Conservation (phyloP, 495 filamentous ascomycete genomes). For the Sporormia fimetaria region DNA sequence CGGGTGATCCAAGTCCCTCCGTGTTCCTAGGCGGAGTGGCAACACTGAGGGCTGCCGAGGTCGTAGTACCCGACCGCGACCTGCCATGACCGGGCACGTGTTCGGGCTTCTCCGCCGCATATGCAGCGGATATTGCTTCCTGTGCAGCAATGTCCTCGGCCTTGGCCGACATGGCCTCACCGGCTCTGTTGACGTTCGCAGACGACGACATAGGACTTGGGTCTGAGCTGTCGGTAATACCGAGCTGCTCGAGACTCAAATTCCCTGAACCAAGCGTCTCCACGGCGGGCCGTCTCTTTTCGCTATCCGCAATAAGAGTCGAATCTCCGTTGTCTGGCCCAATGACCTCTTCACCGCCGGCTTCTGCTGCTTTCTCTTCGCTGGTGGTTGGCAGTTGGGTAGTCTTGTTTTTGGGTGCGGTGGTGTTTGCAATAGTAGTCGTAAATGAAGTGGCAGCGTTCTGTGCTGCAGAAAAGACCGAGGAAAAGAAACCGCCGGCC, state of each 20-base stretch:
- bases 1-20: slow-evolving; percentile 58
- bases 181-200: slow-evolving; percentile 36
- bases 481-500: slow-evolving; percentile 73
- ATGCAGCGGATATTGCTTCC: slow-evolving; percentile 50
- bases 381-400: slow-evolving; percentile 11
- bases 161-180: slow-evolving; percentile 44
- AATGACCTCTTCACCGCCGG: slow-evolving; percentile 29
- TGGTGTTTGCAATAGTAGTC: slow-evolving; percentile 62
- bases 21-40: slow-evolving; percentile 46
- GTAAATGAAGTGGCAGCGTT: slow-evolving; percentile 82
- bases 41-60: slow-evolving; percentile 24
- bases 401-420: slow-evolving; percentile 29
- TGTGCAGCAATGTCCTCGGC: slow-evolving; percentile 48
- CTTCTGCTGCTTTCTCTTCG: slow-evolving; percentile 26
- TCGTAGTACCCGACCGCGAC: slow-evolving; percentile 28
- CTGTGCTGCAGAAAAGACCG: slow-evolving; percentile 84
- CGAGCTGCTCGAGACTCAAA: slow-evolving; percentile 73
- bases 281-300: slow-evolving; percentile 49
- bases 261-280: slow-evolving; percentile 86
- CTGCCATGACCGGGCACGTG: slow-evolving; percentile 11
- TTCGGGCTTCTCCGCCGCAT: slow-evolving; percentile 28
- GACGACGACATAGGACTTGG: slow-evolving; percentile 38
- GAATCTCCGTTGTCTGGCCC: slow-evolving; percentile 24
- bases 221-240: slow-evolving; percentile 47
- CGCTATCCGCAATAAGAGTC: slow-evolving; percentile 23